Base-by-base conservation (phyloP, 805 yeast species). In the Wickerhamiella australiensis region DNA sequence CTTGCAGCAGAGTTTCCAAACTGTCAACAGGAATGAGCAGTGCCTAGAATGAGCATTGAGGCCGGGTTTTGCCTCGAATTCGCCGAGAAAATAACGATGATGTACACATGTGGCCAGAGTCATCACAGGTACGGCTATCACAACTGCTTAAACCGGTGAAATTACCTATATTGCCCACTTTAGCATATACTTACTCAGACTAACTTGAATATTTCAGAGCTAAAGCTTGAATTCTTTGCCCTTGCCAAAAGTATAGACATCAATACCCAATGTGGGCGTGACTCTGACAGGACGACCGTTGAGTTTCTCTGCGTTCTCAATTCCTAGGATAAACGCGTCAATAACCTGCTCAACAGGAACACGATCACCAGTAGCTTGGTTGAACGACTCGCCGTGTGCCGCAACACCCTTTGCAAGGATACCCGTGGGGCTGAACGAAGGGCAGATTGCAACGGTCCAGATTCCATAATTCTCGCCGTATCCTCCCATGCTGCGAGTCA, bases 261-360 rank as follows among this genome's bases (percentile, higher is more conserved):
- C 53, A 4, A 51, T 48, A 11, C 50, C 52, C 13, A 23, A 20
- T 15, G 27, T 25, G 33, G 50, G 15, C 5, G 45, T 40, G 18
- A 41, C 27, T 18, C 50, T 25, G 11, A 41, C 13, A 25, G 41
- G 37, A 4, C 27, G 40, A 25, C 45, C 50, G n/a, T 46, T 46
- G 21, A 36, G 21, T 20, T 26, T 25, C 35, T 46, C 29, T 1
- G 27, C 22, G 20, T 46, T 37, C 18, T 46, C 49, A 20, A 46
- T 46, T 4, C 42, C 49, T 18, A 37, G 21, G 5, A 46, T 15
- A 27, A 46, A 46, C 20, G 49, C 49, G 20, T 46, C 49, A 27
- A 46, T 37, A n/a, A 46, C 49, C 37, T 25, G 36, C 29, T 46
- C 49, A 4, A 46, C 49, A 6, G 49, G 49, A 2, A 46, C 49